Base-by-base conservation (phyloP, 2,329 filamentous ascomycete species). In the Ophiostoma fasciatum region DNA sequence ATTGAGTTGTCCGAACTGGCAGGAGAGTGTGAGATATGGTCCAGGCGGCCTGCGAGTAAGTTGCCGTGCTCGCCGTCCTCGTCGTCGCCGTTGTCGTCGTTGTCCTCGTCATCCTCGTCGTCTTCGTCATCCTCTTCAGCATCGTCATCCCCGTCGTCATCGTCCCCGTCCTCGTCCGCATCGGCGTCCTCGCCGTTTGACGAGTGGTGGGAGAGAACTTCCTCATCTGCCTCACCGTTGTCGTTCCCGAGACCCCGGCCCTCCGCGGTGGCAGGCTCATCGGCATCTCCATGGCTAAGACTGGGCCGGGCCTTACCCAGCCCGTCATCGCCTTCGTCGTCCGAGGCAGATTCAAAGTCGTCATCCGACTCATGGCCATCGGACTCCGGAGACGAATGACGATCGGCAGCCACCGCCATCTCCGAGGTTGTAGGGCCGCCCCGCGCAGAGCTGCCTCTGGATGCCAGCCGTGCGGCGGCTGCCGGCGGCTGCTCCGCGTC, bases 1-100 rank as follows among this genome's bases (percentile, higher is more conserved):
- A 74, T 78, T 26, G 74, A 78, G 28, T 66, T 70, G 29, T 74
- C 67, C 29, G 79, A 83, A 49, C 71, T 78, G 42, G 58, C 63
- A 4, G 76, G 74, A 1, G 80, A 81, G 30, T 73, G 74, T 2
- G 74, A 81, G 40, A 74, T 65, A 15, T 74, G 70, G 31, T 76
- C 68, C n/a, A 59, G 54, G 21, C 59, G 52, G 17, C 53, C 50
- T 9, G 64, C 59, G 17, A 59, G 54, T n/a, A n/a, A n/a, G n/a
- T n/a, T n/a, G n/a, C n/a, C n/a, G n/a, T n/a, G n/a, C n/a, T n/a
- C n/a, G 13, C 68, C 61, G 12, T 71, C 71, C 12, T 72, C 63
- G 7, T 68, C 62, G 11, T 72, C 65, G 15, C 66, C 63, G 0
- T n/a, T 13, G 13, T 70, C 63, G 13, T 62, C 55, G 3, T 65